phyloP scores from a whole-genome alignment of 1,284 basidiomycete species.

The Chalciporus sp. region DNA sequence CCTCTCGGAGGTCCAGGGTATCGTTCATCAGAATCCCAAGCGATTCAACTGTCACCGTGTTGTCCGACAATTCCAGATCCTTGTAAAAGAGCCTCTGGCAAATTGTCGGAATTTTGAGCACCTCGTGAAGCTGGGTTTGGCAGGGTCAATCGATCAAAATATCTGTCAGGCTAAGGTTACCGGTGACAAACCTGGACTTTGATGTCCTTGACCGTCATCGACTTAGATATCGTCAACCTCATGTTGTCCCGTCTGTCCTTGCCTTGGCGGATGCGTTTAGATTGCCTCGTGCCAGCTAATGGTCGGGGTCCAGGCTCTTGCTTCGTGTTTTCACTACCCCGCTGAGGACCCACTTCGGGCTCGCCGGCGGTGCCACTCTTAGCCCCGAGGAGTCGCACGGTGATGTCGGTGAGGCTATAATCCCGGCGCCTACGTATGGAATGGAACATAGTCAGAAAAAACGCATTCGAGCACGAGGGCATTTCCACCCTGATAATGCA shows the following conservation, averaged over 20 bases:
- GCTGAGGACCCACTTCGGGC: constrained; percentile 28
- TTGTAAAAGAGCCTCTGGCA: constrained; percentile 70
- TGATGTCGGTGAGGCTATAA: constrained; percentile 55
- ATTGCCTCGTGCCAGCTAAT: constrained; percentile 51
- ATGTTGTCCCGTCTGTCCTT: constrained; percentile 52
- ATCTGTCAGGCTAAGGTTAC: constrained; percentile 5
- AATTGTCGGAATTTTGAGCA: constrained; percentile 67
- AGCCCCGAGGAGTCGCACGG: constrained; percentile 42
- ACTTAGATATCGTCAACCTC: constrained; percentile 59
- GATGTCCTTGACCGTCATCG: constrained; percentile 73
- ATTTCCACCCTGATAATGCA: neutral
- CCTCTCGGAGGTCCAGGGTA: constrained; percentile 64
- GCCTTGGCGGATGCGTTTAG: constrained; percentile 62
- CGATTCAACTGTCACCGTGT: constrained; percentile 55
- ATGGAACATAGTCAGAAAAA: constrained; percentile 19
- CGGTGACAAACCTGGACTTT: constrained; percentile 61
- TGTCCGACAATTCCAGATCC: constrained; percentile 66
- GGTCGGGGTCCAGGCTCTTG: constrained; percentile 29
- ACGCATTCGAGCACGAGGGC: constrained; percentile 1
- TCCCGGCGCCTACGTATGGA: constrained; percentile 45
- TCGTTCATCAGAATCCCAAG: constrained; percentile 69
- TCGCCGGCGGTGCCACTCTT: constrained; percentile 25
- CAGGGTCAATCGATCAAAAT: neutral
- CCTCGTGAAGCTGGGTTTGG: constrained; percentile 52
- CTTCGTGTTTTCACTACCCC: constrained; percentile 27